Evolutionary conservation across 768 basidiomycete genomes (phyloP).

Genomic region (Pisolithus tinctorius): DNA sequence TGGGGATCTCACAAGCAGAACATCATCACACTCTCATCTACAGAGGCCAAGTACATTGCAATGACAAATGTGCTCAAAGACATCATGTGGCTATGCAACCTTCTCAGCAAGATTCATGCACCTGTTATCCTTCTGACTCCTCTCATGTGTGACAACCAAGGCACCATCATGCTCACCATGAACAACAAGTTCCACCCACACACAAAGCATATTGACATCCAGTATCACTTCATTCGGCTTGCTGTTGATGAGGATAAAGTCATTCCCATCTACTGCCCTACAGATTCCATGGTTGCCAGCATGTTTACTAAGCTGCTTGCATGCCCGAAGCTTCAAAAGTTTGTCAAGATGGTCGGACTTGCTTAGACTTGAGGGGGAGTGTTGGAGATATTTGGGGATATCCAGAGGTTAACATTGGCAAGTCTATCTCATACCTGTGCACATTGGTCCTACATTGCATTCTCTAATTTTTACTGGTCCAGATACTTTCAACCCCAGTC

Average conservation of each 20-base stretch:
- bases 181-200: constrained; percentile 1
- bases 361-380: background rate
- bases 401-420: too few relatives aligned
- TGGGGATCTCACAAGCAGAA: background rate
- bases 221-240: background rate
- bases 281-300: background rate
- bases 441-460: too few relatives aligned
- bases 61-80: background rate
- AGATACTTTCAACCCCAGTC: too few relatives aligned
- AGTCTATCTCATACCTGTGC: too few relatives aligned
- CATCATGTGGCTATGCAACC: background rate
- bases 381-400: too few relatives aligned
- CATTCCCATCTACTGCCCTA: background rate
- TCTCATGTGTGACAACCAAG: background rate
- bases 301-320: background rate
- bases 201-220: background rate
- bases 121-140: background rate
- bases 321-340: background rate
- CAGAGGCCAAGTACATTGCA: background rate
- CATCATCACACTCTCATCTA: background rate
- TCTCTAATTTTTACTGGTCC: too few relatives aligned
- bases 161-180: background rate
- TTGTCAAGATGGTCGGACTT: background rate
- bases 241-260: background rate
- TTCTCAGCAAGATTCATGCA: background rate